A percentile compares a stretch with the other conserved stretches of the same genome.
These are phyloP conservation scores for Oemleria cerasiformis DNA, from an alignment of 306 rosid species.

Conservation along the genomic window DNA sequence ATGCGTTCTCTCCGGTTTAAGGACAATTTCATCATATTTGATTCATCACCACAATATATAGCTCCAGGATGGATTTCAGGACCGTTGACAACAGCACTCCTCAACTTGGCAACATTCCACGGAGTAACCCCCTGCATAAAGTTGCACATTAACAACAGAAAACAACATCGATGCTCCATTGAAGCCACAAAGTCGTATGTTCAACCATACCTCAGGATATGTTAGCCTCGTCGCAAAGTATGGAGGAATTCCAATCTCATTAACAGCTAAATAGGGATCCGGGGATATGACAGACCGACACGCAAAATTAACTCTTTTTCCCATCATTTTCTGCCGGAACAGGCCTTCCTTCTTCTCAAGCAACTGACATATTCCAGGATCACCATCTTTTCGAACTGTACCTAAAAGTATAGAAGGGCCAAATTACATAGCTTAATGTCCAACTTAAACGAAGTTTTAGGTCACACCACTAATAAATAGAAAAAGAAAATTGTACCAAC, in stretches of 20 bases:
- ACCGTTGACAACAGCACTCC: constrained; percentile 73
- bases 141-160: constrained; percentile 14
- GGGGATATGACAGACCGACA: constrained; percentile 99
- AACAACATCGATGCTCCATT: constrained; percentile 3
- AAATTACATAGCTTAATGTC: constrained; percentile 9
- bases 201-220: constrained; percentile 79
- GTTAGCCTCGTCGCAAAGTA: constrained; percentile 79
- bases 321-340: constrained; percentile 99
- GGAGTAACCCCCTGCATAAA: constrained; percentile 82
- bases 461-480: too few relatives aligned
- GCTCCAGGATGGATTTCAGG: constrained; percentile 90
- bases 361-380: constrained; percentile 80
- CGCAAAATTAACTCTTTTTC: constrained; percentile 94
- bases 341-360: constrained; percentile 95
- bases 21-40: constrained; percentile 42
- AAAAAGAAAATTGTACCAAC: too few relatives aligned
- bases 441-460: too few relatives aligned
- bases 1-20: constrained; percentile 41
- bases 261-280: constrained; percentile 94
- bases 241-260: constrained; percentile 97
- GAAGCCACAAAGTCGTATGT: constrained; percentile 4
- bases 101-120: constrained; percentile 70
- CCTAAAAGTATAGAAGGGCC: constrained; percentile 32
- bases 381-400: constrained; percentile 47
- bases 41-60: constrained; percentile 66